These are phyloP conservation scores for Hansenula anomala DNA, from an alignment of 1,139 yeast genomes.

Conservation along the genomic window DNA sequence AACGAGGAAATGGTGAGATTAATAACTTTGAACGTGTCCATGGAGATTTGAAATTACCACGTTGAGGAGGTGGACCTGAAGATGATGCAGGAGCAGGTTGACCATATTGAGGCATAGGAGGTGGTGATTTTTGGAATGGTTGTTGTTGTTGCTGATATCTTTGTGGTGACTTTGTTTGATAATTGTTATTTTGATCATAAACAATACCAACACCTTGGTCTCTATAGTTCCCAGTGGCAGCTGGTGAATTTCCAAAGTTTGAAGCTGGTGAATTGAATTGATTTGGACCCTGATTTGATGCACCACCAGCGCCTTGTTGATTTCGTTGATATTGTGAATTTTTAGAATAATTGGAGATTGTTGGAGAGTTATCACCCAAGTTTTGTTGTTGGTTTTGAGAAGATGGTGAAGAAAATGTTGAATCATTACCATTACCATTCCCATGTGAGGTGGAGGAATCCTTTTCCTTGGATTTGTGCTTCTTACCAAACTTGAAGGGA, in stretches of 20 bases:
- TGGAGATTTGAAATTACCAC: constrained; percentile 38
- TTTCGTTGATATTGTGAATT: neutral
- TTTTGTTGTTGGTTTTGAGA: neutral
- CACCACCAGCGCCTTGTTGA: neutral
- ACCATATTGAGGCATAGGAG: neutral
- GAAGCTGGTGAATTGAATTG: too few relatives aligned
- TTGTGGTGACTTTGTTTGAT: constrained; percentile 19
- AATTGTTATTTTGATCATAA: constrained; percentile 20
- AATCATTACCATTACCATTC: neutral
- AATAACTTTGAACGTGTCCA: constrained; percentile 72
- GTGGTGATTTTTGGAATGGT: neutral
- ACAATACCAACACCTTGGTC: constrained; percentile 9
- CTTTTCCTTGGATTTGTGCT: constrained; percentile 13
- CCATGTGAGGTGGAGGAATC: too few relatives aligned
- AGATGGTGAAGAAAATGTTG: constrained; percentile 9
- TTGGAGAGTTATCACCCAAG: constrained; percentile 6
- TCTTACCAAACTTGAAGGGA: constrained; percentile 24
- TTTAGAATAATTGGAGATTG: constrained; percentile 2
- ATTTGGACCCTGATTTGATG: neutral
- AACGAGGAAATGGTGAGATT: constrained; percentile 89
- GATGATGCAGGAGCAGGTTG: constrained; percentile 1
- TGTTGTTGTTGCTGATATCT: constrained; percentile 4
- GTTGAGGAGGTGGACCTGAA: constrained; percentile 4
- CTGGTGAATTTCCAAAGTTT: constrained; percentile 1
- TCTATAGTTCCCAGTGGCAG: neutral